A percentile compares a stretch with the other conserved stretches of the same genome.
phyloP scores from a whole-genome alignment of 2,329 filamentous ascomycete genomes.

The Pseudogymnoascus destructans region DNA sequence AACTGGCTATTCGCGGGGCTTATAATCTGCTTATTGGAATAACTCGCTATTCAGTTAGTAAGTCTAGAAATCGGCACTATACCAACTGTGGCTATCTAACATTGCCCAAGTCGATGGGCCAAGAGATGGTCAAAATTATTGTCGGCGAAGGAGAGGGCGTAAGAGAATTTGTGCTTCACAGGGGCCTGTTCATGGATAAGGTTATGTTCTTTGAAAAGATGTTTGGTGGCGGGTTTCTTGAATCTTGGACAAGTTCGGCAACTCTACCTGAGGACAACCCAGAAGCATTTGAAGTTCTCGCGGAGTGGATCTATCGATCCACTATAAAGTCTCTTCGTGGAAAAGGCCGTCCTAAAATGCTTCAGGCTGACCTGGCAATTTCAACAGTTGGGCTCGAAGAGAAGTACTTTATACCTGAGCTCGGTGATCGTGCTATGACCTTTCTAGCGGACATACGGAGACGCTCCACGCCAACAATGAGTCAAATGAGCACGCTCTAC shows the following conservation, averaged over 20 bases:
- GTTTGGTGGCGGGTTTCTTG: slow-evolving; percentile 13
- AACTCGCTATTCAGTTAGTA: not conserved
- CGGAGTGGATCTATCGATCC: slow-evolving; percentile 14
- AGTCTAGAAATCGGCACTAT: not conserved
- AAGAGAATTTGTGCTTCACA: slow-evolving; percentile 10
- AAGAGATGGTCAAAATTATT: not conserved
- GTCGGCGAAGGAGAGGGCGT: not conserved
- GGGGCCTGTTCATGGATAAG: slow-evolving; percentile 12
- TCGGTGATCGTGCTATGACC: not conserved
- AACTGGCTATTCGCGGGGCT: not conserved
- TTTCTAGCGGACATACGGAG: not conserved
- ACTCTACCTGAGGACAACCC: slow-evolving; percentile 13
- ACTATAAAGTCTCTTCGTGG: not conserved
- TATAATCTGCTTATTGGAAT: too few relatives aligned
- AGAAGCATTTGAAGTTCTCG: slow-evolving; percentile 12
- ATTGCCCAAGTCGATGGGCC: not conserved
- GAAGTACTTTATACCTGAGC: slow-evolving; percentile 10
- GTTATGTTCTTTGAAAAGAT: slow-evolving; percentile 15
- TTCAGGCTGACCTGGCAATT: not conserved
- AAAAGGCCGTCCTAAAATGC: accelerated
- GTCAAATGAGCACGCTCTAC: not conserved
- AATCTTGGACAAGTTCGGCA: not conserved
- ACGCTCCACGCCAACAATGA: not conserved
- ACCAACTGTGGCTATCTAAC: not conserved
- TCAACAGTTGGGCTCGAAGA: not conserved